A percentile compares a stretch with the other conserved stretches of the same genome.
Evolutionary conservation across 1,139 yeast genomes (phyloP).

Genomic region (Candida albicans): DNA sequence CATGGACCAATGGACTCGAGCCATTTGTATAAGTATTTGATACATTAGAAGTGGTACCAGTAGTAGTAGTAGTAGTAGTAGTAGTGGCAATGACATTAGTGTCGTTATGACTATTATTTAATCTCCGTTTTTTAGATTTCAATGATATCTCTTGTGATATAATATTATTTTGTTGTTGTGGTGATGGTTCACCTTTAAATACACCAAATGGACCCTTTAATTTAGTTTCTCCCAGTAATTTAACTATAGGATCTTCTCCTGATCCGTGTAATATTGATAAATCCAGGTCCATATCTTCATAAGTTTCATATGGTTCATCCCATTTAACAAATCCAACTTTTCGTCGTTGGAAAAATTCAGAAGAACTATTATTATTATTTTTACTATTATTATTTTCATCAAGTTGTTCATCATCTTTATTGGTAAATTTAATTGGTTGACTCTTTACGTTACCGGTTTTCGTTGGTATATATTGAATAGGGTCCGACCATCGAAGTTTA

Average conservation of each 20-base stretch:
- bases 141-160: background rate
- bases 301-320: slow-evolving; percentile 60
- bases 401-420: slow-evolving; percentile 19
- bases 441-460: slow-evolving; percentile 28
- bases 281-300: slow-evolving; percentile 81
- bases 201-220: slow-evolving; percentile 84
- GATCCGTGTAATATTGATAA: slow-evolving; percentile 62
- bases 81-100: background rate
- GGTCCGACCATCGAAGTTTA: slow-evolving; percentile 73
- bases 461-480: slow-evolving; percentile 45
- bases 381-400: slow-evolving; percentile 22
- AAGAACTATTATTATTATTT: slow-evolving; percentile 14
- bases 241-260: slow-evolving; percentile 35
- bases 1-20: background rate
- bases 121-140: background rate
- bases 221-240: slow-evolving; percentile 48
- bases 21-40: background rate
- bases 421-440: slow-evolving; percentile 27
- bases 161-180: slow-evolving; percentile 7
- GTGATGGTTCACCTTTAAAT: slow-evolving; percentile 32
- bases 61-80: background rate
- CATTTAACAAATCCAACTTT: slow-evolving; percentile 76
- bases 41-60: background rate
- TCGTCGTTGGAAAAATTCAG: slow-evolving; percentile 64
- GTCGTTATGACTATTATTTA: background rate